Conservation (phyloP, 768 basidiomycete genomes). For the Russula abietina region DNA sequence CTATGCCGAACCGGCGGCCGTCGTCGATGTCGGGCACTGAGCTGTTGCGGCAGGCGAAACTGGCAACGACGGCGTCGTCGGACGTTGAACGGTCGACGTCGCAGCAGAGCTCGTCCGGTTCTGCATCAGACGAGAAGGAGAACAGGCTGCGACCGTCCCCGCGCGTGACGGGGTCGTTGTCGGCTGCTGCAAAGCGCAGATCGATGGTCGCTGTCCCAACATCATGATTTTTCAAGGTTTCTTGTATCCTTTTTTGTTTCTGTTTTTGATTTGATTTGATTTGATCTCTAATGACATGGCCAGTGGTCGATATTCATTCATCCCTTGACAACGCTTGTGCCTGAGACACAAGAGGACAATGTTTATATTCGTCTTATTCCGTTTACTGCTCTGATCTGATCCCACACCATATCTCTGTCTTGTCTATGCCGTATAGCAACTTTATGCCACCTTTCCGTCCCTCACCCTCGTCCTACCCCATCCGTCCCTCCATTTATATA, state of each 20-base stretch:
- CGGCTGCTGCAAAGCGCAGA: constrained; percentile 18
- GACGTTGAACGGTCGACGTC: constrained; percentile 14
- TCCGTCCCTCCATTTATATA: background rate
- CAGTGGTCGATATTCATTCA: too few species aligned
- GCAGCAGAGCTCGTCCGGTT: constrained; percentile 2
- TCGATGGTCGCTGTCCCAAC: constrained; percentile 15
- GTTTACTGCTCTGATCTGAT: constrained; percentile 7
- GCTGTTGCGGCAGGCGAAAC: constrained; percentile 16
- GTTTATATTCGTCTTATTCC: background rate
- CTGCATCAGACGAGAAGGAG: constrained; percentile 18
- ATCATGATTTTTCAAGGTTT: constrained; percentile 7
- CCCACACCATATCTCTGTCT: background rate
- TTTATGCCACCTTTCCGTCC: background rate
- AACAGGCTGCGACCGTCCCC: constrained; percentile 14
- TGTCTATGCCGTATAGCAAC: background rate
- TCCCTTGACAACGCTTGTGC: background rate
- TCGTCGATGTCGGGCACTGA: constrained; percentile 22
- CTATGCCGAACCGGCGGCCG: constrained; percentile 18
- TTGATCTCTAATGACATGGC: too few species aligned
- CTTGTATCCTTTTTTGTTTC: background rate
- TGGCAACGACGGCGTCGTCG: background rate
- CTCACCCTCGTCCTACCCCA: too few species aligned
- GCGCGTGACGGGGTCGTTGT: background rate
- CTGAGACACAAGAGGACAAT: background rate
- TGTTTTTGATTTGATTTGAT: background rate